Percentiles rank a stretch among this genome's conserved stretches.
phyloP scores from a whole-genome alignment of 2,329 filamentous ascomycete genomes.

The Cyphellophora europaea region DNA sequence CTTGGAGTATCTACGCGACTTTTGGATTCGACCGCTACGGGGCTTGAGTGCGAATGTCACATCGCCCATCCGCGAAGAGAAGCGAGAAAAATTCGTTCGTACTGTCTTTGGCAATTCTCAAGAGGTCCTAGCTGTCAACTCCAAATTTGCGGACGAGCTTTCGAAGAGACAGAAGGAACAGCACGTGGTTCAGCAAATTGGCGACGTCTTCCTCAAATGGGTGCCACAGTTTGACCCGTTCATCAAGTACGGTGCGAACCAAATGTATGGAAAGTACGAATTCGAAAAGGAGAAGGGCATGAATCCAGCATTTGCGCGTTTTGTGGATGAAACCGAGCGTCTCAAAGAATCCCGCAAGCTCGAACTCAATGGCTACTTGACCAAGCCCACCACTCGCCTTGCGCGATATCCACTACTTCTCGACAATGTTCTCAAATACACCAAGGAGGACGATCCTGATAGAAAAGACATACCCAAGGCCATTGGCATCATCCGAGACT shows the following conservation, averaged over 20 bases:
- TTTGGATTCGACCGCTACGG: constrained; percentile 91
- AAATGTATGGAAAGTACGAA: constrained; percentile 93
- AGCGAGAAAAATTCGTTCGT: constrained; percentile 81
- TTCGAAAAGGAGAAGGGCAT: constrained; percentile 91
- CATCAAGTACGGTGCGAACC: constrained; percentile 90
- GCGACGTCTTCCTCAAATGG: constrained; percentile 88
- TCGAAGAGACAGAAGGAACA: constrained; percentile 85
- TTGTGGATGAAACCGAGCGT: constrained; percentile 92
- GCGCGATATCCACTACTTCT: constrained; percentile 87
- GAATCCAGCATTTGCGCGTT: constrained; percentile 76
- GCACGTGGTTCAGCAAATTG: constrained; percentile 79
- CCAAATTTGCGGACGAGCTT: constrained; percentile 74
- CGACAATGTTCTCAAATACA: constrained; percentile 86
- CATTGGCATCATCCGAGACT: constrained; percentile 74
- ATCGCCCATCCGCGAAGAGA: constrained; percentile 81
- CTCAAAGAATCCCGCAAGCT: constrained; percentile 94
- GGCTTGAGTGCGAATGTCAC: constrained; percentile 50
- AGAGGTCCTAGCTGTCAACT: constrained; percentile 89
- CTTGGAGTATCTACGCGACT: constrained; percentile 91
- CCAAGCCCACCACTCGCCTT: constrained; percentile 90
- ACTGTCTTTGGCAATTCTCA: constrained; percentile 95
- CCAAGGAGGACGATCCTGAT: constrained; percentile 78
- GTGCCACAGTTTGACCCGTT: constrained; percentile 92
- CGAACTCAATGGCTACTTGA: constrained; percentile 93
- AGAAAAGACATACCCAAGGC: constrained; percentile 88